Conservation (phyloP, 352 stramenopile species). For the Phytophthora pini region DNA sequence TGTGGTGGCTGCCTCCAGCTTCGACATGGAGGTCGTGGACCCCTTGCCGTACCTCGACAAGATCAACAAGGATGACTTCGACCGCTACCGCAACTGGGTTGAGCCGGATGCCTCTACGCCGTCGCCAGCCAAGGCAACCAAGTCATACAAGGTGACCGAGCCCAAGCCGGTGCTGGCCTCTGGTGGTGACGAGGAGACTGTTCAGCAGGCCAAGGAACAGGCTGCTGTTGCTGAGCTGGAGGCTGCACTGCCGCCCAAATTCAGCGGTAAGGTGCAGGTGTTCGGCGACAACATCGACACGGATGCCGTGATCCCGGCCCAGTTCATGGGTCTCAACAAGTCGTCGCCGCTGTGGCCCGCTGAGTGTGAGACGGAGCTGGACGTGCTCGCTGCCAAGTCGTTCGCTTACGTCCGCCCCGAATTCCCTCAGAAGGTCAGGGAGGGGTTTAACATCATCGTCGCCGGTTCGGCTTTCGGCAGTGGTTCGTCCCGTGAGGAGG, state of each 20-base stretch:
- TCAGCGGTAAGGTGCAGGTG: slow-evolving; percentile 71
- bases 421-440: slow-evolving; percentile 72
- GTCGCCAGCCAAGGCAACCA: slow-evolving; percentile 26
- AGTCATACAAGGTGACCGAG: slow-evolving; percentile 52
- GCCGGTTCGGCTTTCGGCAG: slow-evolving; percentile 76
- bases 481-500: slow-evolving; percentile 82
- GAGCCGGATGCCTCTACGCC: slow-evolving; percentile 37
- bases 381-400: slow-evolving; percentile 80
- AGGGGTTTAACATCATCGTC: slow-evolving; percentile 85
- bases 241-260: slow-evolving; percentile 57
- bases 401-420: slow-evolving; percentile 86
- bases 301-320: slow-evolving; percentile 80
- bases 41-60: slow-evolving; percentile 61
- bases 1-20: slow-evolving; percentile 77
- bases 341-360: slow-evolving; percentile 78
- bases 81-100: slow-evolving; percentile 83
- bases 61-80: slow-evolving; percentile 77
- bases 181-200: slow-evolving; percentile 24
- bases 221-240: slow-evolving; percentile 62
- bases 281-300: slow-evolving; percentile 88
- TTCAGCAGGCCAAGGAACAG: slow-evolving; percentile 63
- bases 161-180: slow-evolving; percentile 53
- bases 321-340: slow-evolving; percentile 87
- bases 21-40: slow-evolving; percentile 79
- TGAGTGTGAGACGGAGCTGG: slow-evolving; percentile 81